Evolutionary conservation across 129 eudicot genomes (phyloP).

Genomic region (Kitagawia praeruptora): DNA sequence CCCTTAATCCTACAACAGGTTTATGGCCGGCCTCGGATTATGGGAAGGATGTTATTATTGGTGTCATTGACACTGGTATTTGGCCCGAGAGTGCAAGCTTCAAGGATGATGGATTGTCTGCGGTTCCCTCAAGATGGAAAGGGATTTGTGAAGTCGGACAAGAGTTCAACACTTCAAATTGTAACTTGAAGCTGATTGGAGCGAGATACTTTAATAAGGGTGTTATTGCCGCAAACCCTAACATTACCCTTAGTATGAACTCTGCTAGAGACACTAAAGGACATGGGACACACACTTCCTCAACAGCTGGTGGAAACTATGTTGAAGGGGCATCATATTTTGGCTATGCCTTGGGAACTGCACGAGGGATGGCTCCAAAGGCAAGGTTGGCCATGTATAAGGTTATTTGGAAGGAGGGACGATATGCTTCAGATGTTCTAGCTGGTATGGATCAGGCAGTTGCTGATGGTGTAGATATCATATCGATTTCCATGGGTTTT

Average conservation of each 20-base stretch:
- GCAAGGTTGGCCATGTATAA: conserved; percentile 36
- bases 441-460: conserved; percentile 44
- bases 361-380: conserved; percentile 41
- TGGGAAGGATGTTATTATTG: conserved; percentile 39
- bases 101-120: conserved; percentile 35
- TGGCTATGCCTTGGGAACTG: conserved; percentile 39
- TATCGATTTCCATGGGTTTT: conserved; percentile 40
- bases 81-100: conserved; percentile 23
- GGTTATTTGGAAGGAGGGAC: conserved; percentile 32
- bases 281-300: conserved; percentile 44
- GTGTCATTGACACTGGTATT: conserved; percentile 26
- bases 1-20: conserved; percentile 29
- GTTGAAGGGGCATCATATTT: conserved; percentile 27
- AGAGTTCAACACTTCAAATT: background rate
- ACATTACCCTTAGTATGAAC: conserved; percentile 17
- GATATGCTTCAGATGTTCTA: conserved; percentile 29
- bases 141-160: conserved; percentile 39
- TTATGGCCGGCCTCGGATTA: conserved; percentile 34
- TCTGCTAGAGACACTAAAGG: conserved; percentile 39
- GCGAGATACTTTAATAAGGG: conserved; percentile 42
- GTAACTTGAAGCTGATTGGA: conserved; percentile 39
- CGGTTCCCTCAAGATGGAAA: conserved; percentile 34
- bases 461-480: conserved; percentile 39
- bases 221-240: conserved; percentile 15
- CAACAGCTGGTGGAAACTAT: conserved; percentile 35